Conservation (phyloP, 257 asterid genomes). For the Henckelia pumila region DNA sequence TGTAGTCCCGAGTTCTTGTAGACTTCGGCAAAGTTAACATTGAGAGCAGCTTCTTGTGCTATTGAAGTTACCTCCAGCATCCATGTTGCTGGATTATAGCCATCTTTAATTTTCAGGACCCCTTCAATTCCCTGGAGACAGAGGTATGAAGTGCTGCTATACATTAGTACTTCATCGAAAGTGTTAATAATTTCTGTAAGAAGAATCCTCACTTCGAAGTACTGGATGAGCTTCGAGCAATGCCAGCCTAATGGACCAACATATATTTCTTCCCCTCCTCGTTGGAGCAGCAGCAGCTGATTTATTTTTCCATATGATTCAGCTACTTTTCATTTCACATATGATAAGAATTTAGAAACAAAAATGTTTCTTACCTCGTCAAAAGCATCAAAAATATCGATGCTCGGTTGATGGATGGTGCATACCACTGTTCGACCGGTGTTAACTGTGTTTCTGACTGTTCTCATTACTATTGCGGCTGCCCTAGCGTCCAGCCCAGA, state of each 20-base stretch:
- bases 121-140: not conserved
- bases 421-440: not conserved
- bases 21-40: slow-evolving; percentile 46
- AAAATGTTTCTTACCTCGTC: not conserved
- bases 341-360: too few species aligned
- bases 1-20: slow-evolving; percentile 62
- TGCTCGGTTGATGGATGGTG: not conserved
- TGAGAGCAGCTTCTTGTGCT: slow-evolving; percentile 55
- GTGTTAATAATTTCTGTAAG: too few species aligned
- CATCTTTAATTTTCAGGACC: not conserved
- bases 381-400: not conserved
- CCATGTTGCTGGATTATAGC: slow-evolving; percentile 89
- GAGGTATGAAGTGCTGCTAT: too few species aligned
- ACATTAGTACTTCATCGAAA: not conserved
- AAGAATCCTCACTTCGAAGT: not conserved
- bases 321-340: too few species aligned
- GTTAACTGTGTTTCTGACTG: not conserved
- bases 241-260: not conserved
- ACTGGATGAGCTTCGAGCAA: not conserved
- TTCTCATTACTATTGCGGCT: not conserved
- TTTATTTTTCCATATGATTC: too few species aligned
- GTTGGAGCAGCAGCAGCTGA: not conserved
- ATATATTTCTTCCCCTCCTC: not conserved
- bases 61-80: slow-evolving; percentile 73
- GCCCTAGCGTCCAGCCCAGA: not conserved